These are phyloP conservation scores for Microcyclospora tardicrescens DNA, from an alignment of 2,329 filamentous ascomycete species.

Conservation along the genomic window DNA sequence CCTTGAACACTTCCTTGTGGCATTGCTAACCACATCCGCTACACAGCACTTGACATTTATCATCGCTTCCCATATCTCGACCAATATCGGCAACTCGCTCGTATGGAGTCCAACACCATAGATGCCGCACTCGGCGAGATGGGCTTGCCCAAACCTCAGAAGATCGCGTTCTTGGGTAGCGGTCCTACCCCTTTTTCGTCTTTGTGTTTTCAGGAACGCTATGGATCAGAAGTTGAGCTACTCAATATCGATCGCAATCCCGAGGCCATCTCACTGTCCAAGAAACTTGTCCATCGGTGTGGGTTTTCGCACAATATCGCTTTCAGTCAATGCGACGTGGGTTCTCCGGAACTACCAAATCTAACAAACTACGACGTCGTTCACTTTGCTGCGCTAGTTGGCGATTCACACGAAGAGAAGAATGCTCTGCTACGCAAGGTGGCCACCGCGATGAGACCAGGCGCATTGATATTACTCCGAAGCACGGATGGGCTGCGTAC, in stretches of 20 bases:
- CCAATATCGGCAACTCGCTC: conserved; percentile 4
- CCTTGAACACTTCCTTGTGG: too few relatives aligned
- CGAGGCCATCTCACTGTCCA: conserved; percentile 1
- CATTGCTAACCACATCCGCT: too few relatives aligned
- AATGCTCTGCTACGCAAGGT: too few relatives aligned
- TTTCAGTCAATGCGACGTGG: background rate
- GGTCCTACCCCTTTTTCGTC: conserved; percentile 3
- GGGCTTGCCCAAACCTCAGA: background rate
- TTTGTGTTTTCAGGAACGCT: conserved; percentile 3
- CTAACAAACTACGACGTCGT: too few relatives aligned
- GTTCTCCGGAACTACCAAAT: too few relatives aligned
- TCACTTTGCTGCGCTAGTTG: too few relatives aligned
- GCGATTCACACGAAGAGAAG: too few relatives aligned
- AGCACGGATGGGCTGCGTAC: too few relatives aligned
- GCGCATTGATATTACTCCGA: too few relatives aligned
- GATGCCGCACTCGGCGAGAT: conserved; percentile 3
- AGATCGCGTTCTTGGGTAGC: conserved; percentile 2
- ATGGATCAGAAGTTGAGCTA: conserved; percentile 1
- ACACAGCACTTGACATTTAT: conserved; percentile 1
- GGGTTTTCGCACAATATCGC: conserved; percentile 1
- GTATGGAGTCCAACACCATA: conserved; percentile 3
- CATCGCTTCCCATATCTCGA: conserved; percentile 3
- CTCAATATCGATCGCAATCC: conserved; percentile 4
- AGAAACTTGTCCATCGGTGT: background rate
- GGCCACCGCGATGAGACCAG: too few relatives aligned